Conservation (phyloP, 371 early-diverging fungal genomes). For the Fennellomyces sp. region DNA sequence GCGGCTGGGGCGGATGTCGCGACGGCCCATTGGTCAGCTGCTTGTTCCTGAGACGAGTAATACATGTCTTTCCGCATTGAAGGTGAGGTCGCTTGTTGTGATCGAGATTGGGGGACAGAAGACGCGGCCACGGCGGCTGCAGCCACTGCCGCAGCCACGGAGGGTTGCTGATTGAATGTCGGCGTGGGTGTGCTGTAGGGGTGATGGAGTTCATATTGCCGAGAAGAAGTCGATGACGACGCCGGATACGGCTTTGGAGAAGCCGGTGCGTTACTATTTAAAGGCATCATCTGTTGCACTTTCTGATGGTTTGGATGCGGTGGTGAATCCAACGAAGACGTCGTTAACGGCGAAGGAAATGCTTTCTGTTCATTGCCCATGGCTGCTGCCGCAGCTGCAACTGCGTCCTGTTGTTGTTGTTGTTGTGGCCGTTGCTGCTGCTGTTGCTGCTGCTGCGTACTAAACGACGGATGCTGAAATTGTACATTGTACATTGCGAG, state of each 20-base stretch:
- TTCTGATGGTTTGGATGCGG: constrained; percentile 19
- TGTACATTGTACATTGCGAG: constrained; percentile 22
- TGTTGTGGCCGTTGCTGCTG: background rate
- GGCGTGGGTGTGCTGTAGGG: constrained; percentile 17
- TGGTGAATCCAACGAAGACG: constrained; percentile 40
- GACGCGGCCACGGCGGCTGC: constrained; percentile 1
- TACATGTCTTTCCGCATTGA: constrained; percentile 6
- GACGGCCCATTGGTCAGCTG: background rate
- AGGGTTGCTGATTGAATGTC: constrained; percentile 12
- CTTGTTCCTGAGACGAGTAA: constrained; percentile 11
- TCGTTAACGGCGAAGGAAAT: constrained; percentile 41
- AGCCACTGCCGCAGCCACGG: constrained; percentile 1
- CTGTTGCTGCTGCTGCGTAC: constrained; percentile 20
- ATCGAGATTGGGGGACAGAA: background rate
- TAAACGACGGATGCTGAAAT: constrained; percentile 22
- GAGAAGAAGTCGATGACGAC: constrained; percentile 7
- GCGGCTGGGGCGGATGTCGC: constrained; percentile 3
- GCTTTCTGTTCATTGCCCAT: constrained; percentile 22
- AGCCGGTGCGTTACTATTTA: constrained; percentile 14
- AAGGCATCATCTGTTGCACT: constrained; percentile 5
- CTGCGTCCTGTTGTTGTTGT: background rate
- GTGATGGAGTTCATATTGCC: constrained; percentile 9
- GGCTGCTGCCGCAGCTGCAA: constrained; percentile 8
- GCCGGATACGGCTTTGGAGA: constrained; percentile 21
- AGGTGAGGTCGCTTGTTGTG: background rate